phyloP scores from a whole-genome alignment of 2,329 filamentous ascomycete species.

The Apiospora kogelbergensis region DNA sequence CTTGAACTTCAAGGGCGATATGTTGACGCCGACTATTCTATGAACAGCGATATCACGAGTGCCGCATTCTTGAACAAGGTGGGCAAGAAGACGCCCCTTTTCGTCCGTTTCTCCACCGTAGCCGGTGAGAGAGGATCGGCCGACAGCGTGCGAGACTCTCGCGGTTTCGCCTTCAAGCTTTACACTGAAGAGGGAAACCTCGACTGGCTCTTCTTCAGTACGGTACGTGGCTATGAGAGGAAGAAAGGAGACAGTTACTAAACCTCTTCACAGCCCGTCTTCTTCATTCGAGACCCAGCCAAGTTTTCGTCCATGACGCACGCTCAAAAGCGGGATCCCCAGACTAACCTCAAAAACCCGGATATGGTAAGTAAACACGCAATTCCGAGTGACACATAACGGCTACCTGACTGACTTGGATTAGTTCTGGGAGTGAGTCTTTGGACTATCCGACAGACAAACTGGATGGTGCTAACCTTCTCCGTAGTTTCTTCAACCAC shows the following conservation, averaged over 20 bases:
- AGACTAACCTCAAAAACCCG: constrained; percentile 63
- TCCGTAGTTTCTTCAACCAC: constrained; percentile 46
- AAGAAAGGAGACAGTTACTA: no score
- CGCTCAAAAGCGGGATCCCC: constrained; percentile 71
- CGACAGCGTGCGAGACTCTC: constrained; percentile 68
- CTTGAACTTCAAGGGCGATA: no score
- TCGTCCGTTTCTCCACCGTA: constrained; percentile 68
- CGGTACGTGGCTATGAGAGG: no score
- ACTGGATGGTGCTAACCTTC: no score
- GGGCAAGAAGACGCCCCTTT: constrained; percentile 60
- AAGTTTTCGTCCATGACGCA: constrained; percentile 76
- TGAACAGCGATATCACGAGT: constrained; percentile 35
- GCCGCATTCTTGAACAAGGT: constrained; percentile 48
- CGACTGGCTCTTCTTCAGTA: constrained; percentile 70
- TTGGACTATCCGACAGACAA: no score
- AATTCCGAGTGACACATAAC: no score
- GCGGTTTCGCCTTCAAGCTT: constrained; percentile 74
- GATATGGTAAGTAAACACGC: constrained; percentile 39
- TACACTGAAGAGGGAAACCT: constrained; percentile 71
- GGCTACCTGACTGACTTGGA: no score
- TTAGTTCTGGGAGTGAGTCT: constrained; percentile 57
- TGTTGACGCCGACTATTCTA: no score
- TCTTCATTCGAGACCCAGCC: constrained; percentile 72
- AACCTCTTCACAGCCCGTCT: constrained; percentile 56
- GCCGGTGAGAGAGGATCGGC: constrained; percentile 68